These are phyloP conservation scores for Citrus hindsii DNA, from an alignment of 345 rosid species.

Conservation along the genomic window DNA sequence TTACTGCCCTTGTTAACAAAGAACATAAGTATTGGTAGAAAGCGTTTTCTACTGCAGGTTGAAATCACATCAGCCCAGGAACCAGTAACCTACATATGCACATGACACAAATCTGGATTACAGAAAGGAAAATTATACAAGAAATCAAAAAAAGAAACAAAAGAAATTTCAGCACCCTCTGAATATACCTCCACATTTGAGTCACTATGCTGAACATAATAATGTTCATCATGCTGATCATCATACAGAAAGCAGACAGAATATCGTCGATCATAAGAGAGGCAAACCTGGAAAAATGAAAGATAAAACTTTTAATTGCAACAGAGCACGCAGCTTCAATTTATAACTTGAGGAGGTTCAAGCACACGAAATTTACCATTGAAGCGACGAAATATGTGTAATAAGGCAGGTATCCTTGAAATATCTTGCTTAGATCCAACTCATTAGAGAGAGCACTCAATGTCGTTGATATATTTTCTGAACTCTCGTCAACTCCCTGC, in stretches of 20 bases:
- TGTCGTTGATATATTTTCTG: neutral
- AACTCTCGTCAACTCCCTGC: neutral
- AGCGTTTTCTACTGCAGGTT: neutral
- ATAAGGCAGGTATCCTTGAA: neutral
- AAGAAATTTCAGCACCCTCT: too few relatives aligned
- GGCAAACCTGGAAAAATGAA: neutral
- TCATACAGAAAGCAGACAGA: neutral
- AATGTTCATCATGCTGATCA: neutral
- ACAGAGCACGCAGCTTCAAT: neutral
- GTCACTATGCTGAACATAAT: neutral
- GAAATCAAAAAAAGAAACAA: neutral
- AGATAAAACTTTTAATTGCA: neutral
- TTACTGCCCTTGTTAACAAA: neutral
- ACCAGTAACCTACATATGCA: neutral
- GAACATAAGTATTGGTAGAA: neutral
- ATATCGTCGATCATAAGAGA: neutral
- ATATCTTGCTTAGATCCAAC: neutral
- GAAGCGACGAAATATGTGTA: neutral
- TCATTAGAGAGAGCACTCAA: neutral
- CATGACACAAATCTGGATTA: neutral
- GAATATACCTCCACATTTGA: neutral
- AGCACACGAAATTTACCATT: neutral
- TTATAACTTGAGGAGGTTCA: neutral
- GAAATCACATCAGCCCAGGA: neutral
- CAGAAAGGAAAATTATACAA: neutral